Evolutionary conservation across 2,329 filamentous ascomycete genomes (phyloP).

Genomic region (Stagonosporopsis vannaccii): DNA sequence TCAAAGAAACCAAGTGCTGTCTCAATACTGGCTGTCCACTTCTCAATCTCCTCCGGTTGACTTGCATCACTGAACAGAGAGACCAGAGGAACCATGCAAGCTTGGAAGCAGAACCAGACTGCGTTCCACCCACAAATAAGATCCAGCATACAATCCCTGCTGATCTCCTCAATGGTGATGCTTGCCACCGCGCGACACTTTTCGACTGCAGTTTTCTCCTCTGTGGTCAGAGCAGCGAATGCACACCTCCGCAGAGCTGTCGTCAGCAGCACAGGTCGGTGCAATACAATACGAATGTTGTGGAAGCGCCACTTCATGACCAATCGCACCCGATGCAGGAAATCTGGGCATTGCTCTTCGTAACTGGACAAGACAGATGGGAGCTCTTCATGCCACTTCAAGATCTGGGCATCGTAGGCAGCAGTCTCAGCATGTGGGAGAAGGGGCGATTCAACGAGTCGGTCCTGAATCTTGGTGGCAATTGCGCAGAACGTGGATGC

Average conservation of each 20-base stretch:
- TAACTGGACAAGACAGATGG: slow-evolving; percentile 57
- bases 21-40: slow-evolving; percentile 53
- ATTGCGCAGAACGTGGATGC: slow-evolving; percentile 83
- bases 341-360: slow-evolving; percentile 71
- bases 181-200: slow-evolving; percentile 74
- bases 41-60: slow-evolving; percentile 49
- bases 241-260: slow-evolving; percentile 64
- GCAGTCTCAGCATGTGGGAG: slow-evolving; percentile 71
- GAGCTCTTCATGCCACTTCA: slow-evolving; percentile 75
- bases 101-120: slow-evolving; percentile 83
- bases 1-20: slow-evolving; percentile 54
- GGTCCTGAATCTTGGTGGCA: slow-evolving; percentile 78
- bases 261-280: slow-evolving; percentile 74
- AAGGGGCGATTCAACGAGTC: slow-evolving; percentile 72
- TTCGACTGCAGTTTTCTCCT: slow-evolving; percentile 72
- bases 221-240: slow-evolving; percentile 61
- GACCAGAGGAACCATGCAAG: slow-evolving; percentile 78
- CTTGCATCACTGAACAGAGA: slow-evolving; percentile 73
- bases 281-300: slow-evolving; percentile 77
- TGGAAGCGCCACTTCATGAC: slow-evolving; percentile 86
- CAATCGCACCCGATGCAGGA: slow-evolving; percentile 72
- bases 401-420: slow-evolving; percentile 70
- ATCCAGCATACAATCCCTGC: slow-evolving; percentile 72
- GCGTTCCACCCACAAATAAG: slow-evolving; percentile 83
- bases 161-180: slow-evolving; percentile 75